Base-by-base conservation (phyloP, 192 early-diverging fungal species). In the Backusella parvicylindrica region DNA sequence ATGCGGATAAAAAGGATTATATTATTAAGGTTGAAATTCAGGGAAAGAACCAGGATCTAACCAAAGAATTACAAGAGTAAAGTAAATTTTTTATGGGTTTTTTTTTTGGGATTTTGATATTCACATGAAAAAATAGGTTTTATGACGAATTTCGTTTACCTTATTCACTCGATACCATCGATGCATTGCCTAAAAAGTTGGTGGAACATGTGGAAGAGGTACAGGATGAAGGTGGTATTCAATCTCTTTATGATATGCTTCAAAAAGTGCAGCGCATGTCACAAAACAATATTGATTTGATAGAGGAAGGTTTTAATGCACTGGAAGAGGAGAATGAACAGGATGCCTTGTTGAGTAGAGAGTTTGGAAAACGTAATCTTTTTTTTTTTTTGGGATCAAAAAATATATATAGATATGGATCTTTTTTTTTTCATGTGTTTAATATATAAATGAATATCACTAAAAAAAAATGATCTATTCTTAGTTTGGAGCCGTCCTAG, bases 1-100 rank as follows among this genome's bases (percentile, higher is more conserved):
- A 96, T 80, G 86, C 86, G 23, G 90, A 93, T 79, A 89, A 93
- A 31, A 93, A 93, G 76, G 93, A 96, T 41, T 83, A 87, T 64
- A 78, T 93, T 38, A 88, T 96, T 6, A 88, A 87, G 40, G 87
- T 88, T 38, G 87, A 87, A 30, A 86, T 95, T 41, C 75, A 87
- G 13, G 83, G 78, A 9, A 83, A 88, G 64, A 78, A 92, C n/a
- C 84, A 91, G 6, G 92, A 93, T 66, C 75, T 92, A 68, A 89
- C 64, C 33, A 35, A 60, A 15, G 72, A 72, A 66, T 11, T 66
- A 36, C 64, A 66, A 56, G 32, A 31, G 49, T 53, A 56, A 71
- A 71, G 70, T 71, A 56, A 56, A 23, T 70, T 40, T 31, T n/a
- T 31, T 70, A 28, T 70, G 18, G 15, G n/a, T 31, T 37, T 32